Evolutionary conservation across 2,329 filamentous ascomycete species (phyloP).

Genomic region (Cytospora piceae): DNA sequence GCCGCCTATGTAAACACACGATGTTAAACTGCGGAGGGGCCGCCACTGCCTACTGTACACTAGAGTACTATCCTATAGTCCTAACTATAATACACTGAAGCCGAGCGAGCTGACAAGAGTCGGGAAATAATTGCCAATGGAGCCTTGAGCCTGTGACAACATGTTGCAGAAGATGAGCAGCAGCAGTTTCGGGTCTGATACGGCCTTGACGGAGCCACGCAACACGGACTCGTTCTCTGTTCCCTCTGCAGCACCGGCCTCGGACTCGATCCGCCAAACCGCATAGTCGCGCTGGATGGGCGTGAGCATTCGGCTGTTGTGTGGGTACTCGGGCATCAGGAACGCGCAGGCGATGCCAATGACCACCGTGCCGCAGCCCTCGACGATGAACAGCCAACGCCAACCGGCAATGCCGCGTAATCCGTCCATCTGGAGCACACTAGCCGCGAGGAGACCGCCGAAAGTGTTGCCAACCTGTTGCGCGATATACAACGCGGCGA

Average conservation of each 20-base stretch:
- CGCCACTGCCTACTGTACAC: too few relatives aligned
- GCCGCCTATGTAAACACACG: too few relatives aligned
- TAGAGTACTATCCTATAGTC: too few relatives aligned
- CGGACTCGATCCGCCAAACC: conserved; percentile 41
- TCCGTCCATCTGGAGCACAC: conserved; percentile 51
- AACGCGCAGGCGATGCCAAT: conserved; percentile 39
- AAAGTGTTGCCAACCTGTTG: conserved; percentile 80
- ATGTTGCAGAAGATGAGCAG: conserved; percentile 45
- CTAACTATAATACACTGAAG: too few relatives aligned
- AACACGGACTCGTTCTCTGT: conserved; percentile 39
- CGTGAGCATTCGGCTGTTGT: conserved; percentile 43
- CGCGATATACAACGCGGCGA: conserved; percentile 80
- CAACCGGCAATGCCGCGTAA: conserved; percentile 52
- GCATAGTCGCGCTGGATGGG: conserved; percentile 38
- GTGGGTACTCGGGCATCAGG: conserved; percentile 45
- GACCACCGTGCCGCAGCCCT: conserved; percentile 54
- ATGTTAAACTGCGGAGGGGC: too few relatives aligned
- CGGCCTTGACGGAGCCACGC: conserved; percentile 37
- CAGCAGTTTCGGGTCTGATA: conserved; percentile 43
- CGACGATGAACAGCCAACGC: conserved; percentile 57
- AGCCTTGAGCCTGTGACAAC: conserved; percentile 44
- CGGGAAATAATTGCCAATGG: conserved; percentile 38
- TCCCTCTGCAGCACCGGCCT: conserved; percentile 45
- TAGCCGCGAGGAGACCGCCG: conserved; percentile 53
- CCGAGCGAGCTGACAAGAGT: conserved; percentile 41